Evolutionary conservation across 495 filamentous ascomycete species (phyloP).

Genomic region (Trichoderma erinaceum): DNA sequence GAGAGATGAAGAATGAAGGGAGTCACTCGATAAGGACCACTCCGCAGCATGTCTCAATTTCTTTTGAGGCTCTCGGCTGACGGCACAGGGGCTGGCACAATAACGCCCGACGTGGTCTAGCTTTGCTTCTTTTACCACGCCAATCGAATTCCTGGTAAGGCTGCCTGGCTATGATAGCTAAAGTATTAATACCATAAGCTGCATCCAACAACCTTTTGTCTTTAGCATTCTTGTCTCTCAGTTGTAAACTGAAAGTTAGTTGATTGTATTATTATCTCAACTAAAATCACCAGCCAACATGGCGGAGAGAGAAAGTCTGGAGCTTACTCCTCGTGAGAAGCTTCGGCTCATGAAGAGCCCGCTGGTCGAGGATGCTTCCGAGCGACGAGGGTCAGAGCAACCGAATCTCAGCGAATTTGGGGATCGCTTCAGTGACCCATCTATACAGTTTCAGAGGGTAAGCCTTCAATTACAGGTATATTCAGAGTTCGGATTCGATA

Average conservation of each 20-base stretch:
- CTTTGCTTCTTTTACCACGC: neutral
- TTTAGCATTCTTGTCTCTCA: neutral
- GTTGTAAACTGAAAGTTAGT: neutral
- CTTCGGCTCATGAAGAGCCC: conserved; percentile 11
- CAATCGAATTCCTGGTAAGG: neutral
- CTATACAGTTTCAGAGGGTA: neutral
- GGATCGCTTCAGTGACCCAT: neutral
- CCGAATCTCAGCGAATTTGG: conserved; percentile 8
- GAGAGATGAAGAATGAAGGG: too few relatives aligned
- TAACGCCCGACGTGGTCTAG: neutral
- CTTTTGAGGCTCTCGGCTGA: neutral
- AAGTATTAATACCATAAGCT: neutral
- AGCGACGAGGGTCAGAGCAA: neutral
- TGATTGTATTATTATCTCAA: neutral
- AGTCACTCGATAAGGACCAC: too few relatives aligned
- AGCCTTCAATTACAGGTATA: neutral
- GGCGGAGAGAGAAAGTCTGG: neutral
- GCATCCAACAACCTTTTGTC: neutral
- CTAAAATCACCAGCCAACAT: neutral
- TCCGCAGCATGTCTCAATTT: too few relatives aligned
- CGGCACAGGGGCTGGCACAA: neutral
- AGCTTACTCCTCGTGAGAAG: conserved; percentile 5
- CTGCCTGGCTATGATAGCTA: neutral
- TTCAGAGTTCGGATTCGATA: neutral
- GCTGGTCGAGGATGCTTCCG: neutral